phyloP scores from a whole-genome alignment of 164 flowering plant genomes.

The Chimonanthus praecox region DNA sequence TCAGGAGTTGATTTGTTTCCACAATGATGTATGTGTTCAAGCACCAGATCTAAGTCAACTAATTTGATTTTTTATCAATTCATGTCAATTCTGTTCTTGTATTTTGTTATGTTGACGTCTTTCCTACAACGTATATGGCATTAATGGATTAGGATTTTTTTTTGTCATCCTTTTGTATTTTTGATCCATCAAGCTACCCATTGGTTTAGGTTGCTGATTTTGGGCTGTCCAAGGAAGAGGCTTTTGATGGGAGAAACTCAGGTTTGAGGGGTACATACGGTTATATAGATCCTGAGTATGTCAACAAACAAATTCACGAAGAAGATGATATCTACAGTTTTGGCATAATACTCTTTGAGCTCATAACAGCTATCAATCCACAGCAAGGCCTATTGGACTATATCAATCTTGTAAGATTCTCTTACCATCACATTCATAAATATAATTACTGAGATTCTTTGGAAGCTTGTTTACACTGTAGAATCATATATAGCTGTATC shows the following conservation, averaged over 20 bases:
- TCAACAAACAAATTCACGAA: conserved; percentile 82
- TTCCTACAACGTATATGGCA: neutral
- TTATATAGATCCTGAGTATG: conserved; percentile 92
- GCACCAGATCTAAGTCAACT: neutral
- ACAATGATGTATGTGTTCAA: neutral
- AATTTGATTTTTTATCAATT: no score
- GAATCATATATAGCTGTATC: no score
- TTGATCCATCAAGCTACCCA: neutral
- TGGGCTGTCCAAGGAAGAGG: conserved; percentile 94
- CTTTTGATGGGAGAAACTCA: conserved; percentile 65
- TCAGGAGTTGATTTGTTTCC: neutral
- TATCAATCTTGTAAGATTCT: conserved; percentile 72
- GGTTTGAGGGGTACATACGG: conserved; percentile 95
- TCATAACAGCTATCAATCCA: conserved; percentile 93
- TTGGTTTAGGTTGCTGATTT: conserved; percentile 88
- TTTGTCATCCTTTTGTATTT: neutral
- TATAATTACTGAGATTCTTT: no score
- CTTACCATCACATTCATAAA: neutral
- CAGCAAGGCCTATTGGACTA: conserved; percentile 90
- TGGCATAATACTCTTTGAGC: conserved; percentile 86
- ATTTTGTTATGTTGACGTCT: neutral
- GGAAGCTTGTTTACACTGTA: no score
- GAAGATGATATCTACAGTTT: conserved; percentile 93
- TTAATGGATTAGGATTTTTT: neutral
- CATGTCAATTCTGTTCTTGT: no score